Percentiles rank a stretch among this genome's conserved stretches.
Conservation (phyloP, 2,329 filamentous ascomycete species). For the Fusarium falciforme region DNA sequence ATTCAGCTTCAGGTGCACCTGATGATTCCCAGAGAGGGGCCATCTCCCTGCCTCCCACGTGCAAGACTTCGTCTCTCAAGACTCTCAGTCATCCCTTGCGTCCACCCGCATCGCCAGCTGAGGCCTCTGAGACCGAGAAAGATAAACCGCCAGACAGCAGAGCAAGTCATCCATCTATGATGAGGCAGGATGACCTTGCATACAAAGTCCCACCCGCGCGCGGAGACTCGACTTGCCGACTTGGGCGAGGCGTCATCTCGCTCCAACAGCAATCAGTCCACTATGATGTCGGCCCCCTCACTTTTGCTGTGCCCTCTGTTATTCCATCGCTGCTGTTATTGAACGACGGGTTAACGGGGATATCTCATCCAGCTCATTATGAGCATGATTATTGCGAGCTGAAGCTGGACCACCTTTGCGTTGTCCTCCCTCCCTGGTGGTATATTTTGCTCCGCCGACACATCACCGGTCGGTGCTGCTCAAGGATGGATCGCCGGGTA, state of each 20-base stretch:
- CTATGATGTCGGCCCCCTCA: conserved; percentile 42
- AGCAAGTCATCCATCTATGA: background rate
- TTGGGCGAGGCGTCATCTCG: conserved; percentile 43
- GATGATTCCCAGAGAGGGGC: background rate
- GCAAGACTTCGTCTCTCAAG: background rate
- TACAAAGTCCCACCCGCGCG: conserved; percentile 30
- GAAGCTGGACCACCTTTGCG: background rate
- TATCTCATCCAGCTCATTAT: background rate
- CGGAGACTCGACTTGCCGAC: conserved; percentile 30
- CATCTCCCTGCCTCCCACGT: conserved; percentile 8
- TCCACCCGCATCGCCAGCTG: background rate
- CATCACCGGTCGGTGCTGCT: background rate
- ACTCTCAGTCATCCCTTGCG: background rate
- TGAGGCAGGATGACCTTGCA: conserved; percentile 28
- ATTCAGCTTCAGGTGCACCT: background rate
- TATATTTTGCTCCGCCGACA: background rate
- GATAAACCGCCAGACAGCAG: conserved; percentile 1
- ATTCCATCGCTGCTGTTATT: background rate
- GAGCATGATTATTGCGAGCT: background rate
- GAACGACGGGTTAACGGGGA: background rate
- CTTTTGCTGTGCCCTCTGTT: conserved; percentile 1
- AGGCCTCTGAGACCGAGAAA: background rate
- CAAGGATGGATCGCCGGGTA: conserved; percentile 14
- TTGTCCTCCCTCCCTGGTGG: background rate
- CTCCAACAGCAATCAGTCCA: conserved; percentile 43